phyloP scores from a whole-genome alignment of 2,329 filamentous ascomycete genomes.

The Pseudogymnoascus verrucosus region DNA sequence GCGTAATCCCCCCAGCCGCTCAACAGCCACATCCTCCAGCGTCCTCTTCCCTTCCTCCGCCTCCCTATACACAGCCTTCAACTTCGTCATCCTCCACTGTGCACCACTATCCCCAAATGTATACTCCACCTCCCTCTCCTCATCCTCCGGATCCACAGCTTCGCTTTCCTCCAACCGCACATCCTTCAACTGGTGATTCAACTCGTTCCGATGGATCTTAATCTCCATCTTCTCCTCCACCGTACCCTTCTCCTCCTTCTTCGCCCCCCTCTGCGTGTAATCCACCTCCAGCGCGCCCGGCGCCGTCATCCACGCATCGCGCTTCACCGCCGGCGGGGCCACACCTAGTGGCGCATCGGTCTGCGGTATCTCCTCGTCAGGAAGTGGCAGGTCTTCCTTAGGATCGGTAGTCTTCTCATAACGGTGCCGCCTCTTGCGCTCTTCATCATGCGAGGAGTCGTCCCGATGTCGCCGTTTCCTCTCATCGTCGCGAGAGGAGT shows the following conservation, averaged over 20 bases:
- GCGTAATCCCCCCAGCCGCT: slow-evolving; percentile 71
- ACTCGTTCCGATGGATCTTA: slow-evolving; percentile 64
- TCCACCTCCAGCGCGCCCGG: slow-evolving; percentile 77
- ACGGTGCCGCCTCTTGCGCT: slow-evolving; percentile 19
- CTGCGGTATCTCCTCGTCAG: slow-evolving; percentile 40
- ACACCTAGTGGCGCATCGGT: slow-evolving; percentile 21
- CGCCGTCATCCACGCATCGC: slow-evolving; percentile 93
- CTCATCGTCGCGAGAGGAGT: slow-evolving; percentile 30
- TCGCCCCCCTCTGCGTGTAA: slow-evolving; percentile 58
- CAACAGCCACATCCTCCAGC: slow-evolving; percentile 74
- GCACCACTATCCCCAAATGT: slow-evolving; percentile 84
- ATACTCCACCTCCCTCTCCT: slow-evolving; percentile 63
- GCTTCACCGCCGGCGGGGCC: slow-evolving; percentile 36
- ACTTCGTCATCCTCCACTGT: slow-evolving; percentile 93
- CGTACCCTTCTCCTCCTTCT: slow-evolving; percentile 43
- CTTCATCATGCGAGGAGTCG: slow-evolving; percentile 15
- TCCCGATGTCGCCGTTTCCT: slow-evolving; percentile 20
- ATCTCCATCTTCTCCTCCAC: slow-evolving; percentile 26
- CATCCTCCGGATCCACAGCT: slow-evolving; percentile 39
- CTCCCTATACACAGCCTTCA: slow-evolving; percentile 74
- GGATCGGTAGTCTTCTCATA: slow-evolving; percentile 37
- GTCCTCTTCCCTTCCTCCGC: slow-evolving; percentile 65
- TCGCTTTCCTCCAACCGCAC: slow-evolving; percentile 50
- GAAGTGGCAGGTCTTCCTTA: slow-evolving; percentile 43
- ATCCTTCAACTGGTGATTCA: slow-evolving; percentile 64